Base-by-base conservation (phyloP, 208 protist species). In the Lotmaria passim region DNA sequence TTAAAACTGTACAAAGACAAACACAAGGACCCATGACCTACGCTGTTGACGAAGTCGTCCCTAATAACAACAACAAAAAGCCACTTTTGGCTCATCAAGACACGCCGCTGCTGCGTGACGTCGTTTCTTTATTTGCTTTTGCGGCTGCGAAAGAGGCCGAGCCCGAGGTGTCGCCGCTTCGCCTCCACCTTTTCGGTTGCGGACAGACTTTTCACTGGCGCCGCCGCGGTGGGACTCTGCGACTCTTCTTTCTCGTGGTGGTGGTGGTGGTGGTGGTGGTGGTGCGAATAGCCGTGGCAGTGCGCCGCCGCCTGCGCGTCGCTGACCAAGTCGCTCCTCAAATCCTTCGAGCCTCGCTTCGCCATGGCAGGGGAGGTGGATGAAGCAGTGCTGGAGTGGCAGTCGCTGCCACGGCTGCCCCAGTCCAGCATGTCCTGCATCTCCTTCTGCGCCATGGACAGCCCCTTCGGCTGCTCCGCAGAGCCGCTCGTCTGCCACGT, bases 351-450 rank as follows among this genome's bases (percentile, higher is more conserved):
- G 56, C 47, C 28, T 26, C 30, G 57, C 28, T 59, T 38, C 14
- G 3, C 36, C 28, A 23, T 33, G 44, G 26, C 47, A 8, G 38
- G 53, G 15, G 71, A 50, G 24, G 56, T 66, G 3, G 55, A 64
- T 33, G 43, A 47, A 28, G 53, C 28, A 4, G 53, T 24, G 46
- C 44, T 52, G 24, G 59, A 15, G 11, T 39, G 44, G n/a, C 55
- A 39, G 19, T 43, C 52, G 58, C 60, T 65, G 62, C 41, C 59
- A 6, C 52, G 59, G 41, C 33, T 47, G 24, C 70, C 63, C 71
- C 71, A 76, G 34, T 76, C 62, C 30, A 70, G 21, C 71, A 76
- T 76, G 1, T 76, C 71, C 30, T 76, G 62, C 63, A 76, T 58
- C 47, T 70, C 71, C 47, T 52, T 63, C 39, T 76, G 71, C 19